Base-by-base conservation (phyloP, 768 basidiomycete genomes). In the Mycena capillaripes region DNA sequence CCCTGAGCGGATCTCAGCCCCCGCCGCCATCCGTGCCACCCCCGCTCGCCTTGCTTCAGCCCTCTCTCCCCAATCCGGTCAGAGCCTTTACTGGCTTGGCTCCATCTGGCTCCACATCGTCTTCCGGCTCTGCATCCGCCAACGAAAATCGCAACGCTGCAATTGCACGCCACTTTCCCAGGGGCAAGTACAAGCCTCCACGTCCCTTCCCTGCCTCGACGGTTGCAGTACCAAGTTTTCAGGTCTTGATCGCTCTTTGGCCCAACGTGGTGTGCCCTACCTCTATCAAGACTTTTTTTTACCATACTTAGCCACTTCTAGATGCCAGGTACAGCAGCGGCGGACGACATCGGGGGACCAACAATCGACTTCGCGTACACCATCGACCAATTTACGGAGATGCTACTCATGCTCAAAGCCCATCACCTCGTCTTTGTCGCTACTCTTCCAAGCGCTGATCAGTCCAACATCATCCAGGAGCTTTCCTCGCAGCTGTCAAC, bases 101-200 rank as follows among this genome's bases (percentile, higher is more conserved):
- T n/a, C n/a, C n/a, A n/a, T n/a, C n/a, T n/a, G n/a, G n/a, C n/a
- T 44, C 44, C 23, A 27, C 36, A 1, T n/a, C 36, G 2, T 29
- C 52, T 17, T 53, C 63, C 23, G 36, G 19, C 7, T n/a, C 52
- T 3, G 36, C 63, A 11, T 12, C 27, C 19, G 36, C 63, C 4
- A 65, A 65, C 27, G 38, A 40, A 3, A 65, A 55, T 14, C 50
- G 63, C 21, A 40, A 65, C 17, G 34, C 34, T 11, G 63, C 63
- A 7, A 65, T 65, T 17, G 50, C 36, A 3, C 50, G 63, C 27
- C 63, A 65, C 27, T 65, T 65, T 40, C 60, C 60, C 38, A 38
- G 16, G 16, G n/a, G n/a, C 14, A 65, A 65, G 14, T 55, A 65
- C 25, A 38, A 42, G 7, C 23, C 63, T 25, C 63, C 52, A 1